Evolutionary conservation across 2,329 filamentous ascomycete species (phyloP), one percentile per base, ranked within the genome.

Genomic region (Pseudofabraea citricarpa): DNA sequence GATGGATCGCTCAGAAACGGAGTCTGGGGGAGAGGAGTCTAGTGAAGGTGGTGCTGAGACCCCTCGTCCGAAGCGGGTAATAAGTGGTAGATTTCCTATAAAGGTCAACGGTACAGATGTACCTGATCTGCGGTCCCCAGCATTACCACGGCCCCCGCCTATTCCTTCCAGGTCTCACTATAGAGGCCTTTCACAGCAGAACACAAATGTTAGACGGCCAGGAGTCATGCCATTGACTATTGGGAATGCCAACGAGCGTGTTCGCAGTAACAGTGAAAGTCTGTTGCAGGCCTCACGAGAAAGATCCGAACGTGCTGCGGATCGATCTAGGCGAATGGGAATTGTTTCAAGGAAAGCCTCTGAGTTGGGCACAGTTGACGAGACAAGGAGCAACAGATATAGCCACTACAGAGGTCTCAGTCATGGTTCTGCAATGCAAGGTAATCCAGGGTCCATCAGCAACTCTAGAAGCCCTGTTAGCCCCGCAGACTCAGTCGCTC

Each of bases 91-190:
- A 12, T 85, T 85, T 52, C 81, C 81, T 2, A 78, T 85, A 56
- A 83, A 82, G 55, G 85, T 89, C 40, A 88, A 86, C 59, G 83
- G 85, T 13, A 75, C 80, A 38, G 88, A 93, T 44, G 68, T 83
- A 3, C 68, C 77, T 26, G 81, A 84, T 52, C 69, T 79, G 33
- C 79, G 81, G 50, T 91, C 86, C 4, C 87, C 86, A 12, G 81
- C 74, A 27, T 65, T 78, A 9, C 69, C 73, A 16, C 78, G 84
- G 24, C 75, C 85, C 21, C 88, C 90, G 3, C 86, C 87, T 1
- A 87, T 95, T 47, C 89, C 89, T 0, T 78, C 79, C 4, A 78
- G 85, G 47, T 93, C 89, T 3, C 90, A 95, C 61, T 88, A 87
- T 53, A 81, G 90, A 22, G 82, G 82, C 1, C 68, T 84, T 3